A percentile compares a stretch with the other conserved stretches of the same genome.
Conservation (phyloP, 192 early-diverging fungal species). For the Coemansia pectinata region DNA sequence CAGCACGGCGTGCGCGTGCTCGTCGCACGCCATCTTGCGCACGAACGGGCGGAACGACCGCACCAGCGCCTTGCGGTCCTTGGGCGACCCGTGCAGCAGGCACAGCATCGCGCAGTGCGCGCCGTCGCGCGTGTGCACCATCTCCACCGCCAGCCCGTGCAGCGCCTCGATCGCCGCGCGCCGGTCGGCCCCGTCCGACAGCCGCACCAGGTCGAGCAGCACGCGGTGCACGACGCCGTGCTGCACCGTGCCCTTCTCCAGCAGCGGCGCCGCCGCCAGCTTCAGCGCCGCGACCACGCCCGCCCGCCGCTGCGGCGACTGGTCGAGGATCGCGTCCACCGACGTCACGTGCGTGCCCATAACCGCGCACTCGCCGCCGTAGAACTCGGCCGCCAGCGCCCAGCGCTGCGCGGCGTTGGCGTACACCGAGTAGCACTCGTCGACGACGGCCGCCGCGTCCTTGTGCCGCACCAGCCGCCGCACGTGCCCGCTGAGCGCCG, state of each 20-base stretch:
- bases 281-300: conserved; percentile 69
- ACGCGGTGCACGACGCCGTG: conserved; percentile 85
- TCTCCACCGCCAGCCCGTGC: conserved; percentile 80
- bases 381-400: conserved; percentile 85
- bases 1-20: conserved; percentile 87
- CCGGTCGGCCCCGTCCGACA: conserved; percentile 61
- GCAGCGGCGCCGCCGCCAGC: conserved; percentile 63
- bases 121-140: conserved; percentile 93
- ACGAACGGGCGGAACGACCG: conserved; percentile 83
- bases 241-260: conserved; percentile 81
- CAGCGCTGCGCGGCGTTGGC: conserved; percentile 73
- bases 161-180: conserved; percentile 73
- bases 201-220: conserved; percentile 79
- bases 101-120: conserved; percentile 82
- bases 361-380: conserved; percentile 87
- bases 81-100: conserved; percentile 74
- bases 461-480: conserved; percentile 85
- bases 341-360: conserved; percentile 59
- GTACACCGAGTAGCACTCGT: conserved; percentile 81
- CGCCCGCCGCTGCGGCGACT: conserved; percentile 34
- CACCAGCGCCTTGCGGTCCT: conserved; percentile 90
- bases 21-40: conserved; percentile 78
- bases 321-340: conserved; percentile 59
- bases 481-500: conserved; percentile 78
- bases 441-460: conserved; percentile 84